phyloP scores from a whole-genome alignment of 345 rosid species.

The Sisymbrium irio region DNA sequence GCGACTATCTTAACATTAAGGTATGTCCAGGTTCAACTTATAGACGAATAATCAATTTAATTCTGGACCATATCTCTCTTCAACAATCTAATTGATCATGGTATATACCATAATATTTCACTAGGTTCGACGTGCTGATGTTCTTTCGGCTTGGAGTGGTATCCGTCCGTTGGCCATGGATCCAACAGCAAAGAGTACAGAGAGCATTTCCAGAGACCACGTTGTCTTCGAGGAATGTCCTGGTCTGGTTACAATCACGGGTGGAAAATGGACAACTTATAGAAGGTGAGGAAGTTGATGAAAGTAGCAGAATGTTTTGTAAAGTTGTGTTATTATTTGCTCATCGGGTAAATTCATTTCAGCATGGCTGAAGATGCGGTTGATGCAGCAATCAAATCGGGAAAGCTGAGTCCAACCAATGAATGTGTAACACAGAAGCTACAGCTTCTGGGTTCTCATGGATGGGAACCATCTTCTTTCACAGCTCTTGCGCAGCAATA shows the following conservation, averaged over 20 bases:
- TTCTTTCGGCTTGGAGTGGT: constrained; percentile 99
- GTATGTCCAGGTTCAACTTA: constrained; percentile 34
- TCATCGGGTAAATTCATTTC: constrained; percentile 37
- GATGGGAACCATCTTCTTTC: constrained; percentile 89
- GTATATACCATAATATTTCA: constrained; percentile 1
- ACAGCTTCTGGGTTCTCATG: constrained; percentile 73
- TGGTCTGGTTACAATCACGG: constrained; percentile 94
- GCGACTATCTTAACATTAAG: constrained; percentile 86
- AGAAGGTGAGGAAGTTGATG: constrained; percentile 52
- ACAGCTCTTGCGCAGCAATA: constrained; percentile 87
- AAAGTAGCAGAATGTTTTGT: neutral
- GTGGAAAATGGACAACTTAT: constrained; percentile 99
- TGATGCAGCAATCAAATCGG: constrained; percentile 81
- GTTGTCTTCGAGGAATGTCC: constrained; percentile 84
- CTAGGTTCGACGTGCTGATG: constrained; percentile 89
- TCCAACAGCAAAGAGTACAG: constrained; percentile 90
- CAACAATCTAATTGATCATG: neutral
- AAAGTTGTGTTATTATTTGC: neutral
- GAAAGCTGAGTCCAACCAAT: constrained; percentile 63
- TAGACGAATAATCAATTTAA: neutral
- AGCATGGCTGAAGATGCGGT: constrained; percentile 99
- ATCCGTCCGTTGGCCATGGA: constrained; percentile 91
- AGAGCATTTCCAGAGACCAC: constrained; percentile 96
- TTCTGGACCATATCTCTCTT: neutral
- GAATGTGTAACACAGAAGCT: constrained; percentile 64